A percentile compares a stretch with the other conserved stretches of the same genome.
Conservation (phyloP, 768 basidiomycete genomes). For the Auriscalpium orientale region DNA sequence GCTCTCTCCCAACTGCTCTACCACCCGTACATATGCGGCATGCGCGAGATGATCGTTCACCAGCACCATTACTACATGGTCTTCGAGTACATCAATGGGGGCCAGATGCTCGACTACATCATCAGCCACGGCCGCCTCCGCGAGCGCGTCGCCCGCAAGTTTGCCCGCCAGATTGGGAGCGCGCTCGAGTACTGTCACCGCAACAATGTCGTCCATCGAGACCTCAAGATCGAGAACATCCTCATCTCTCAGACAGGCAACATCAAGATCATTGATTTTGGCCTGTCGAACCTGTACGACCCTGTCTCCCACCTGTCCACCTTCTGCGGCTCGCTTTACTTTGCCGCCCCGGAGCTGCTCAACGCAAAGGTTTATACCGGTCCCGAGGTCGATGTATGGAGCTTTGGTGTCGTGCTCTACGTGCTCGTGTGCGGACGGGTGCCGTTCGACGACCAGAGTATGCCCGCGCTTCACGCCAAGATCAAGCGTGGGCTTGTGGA, state of each 20-base stretch:
- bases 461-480: slow-evolving; percentile 98
- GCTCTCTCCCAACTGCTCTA: slow-evolving; percentile 92
- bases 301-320: slow-evolving; percentile 78
- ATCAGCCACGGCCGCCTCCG: slow-evolving; percentile 94
- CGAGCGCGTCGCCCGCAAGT: slow-evolving; percentile 94
- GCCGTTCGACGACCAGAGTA: slow-evolving; percentile 97
- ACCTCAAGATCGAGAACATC: slow-evolving; percentile 99
- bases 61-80: slow-evolving; percentile 99
- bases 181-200: slow-evolving; percentile 96
- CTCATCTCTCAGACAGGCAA: slow-evolving; percentile 97
- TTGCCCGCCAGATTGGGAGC: slow-evolving; percentile 93
- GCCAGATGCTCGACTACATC: slow-evolving; percentile 99
- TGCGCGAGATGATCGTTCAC: slow-evolving; percentile 98
- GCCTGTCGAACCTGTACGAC: slow-evolving; percentile 91
- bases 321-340: slow-evolving; percentile 97
- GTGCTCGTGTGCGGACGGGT: slow-evolving; percentile 98
- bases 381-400: slow-evolving; percentile 98
- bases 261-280: slow-evolving; percentile 99
- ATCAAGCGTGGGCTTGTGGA: slow-evolving; percentile 97
- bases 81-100: slow-evolving; percentile 96
- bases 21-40: slow-evolving; percentile 98
- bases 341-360: slow-evolving; percentile 94
- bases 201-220: slow-evolving; percentile 96
- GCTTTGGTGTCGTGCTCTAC: slow-evolving; percentile 96
- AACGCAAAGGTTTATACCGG: slow-evolving; percentile 97